phyloP scores from a whole-genome alignment of 2,329 filamentous ascomycete genomes.

The Alternaria viburni region DNA sequence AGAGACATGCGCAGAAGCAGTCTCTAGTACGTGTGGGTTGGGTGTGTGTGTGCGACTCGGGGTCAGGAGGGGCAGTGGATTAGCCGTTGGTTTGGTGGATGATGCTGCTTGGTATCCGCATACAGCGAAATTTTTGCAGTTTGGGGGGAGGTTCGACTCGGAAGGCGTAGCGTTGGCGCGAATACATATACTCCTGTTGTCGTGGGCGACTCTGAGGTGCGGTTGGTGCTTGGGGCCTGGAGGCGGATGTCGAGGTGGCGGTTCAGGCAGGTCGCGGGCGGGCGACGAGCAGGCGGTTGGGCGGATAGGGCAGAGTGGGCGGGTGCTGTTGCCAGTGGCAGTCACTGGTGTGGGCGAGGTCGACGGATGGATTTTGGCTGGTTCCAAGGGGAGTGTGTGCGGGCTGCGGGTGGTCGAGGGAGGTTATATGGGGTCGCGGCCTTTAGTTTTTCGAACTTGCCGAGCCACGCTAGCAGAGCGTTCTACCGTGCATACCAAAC shows the following conservation, averaged over 20 bases:
- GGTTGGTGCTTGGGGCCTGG: slow-evolving; percentile 38
- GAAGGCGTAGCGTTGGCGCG: slow-evolving; percentile 93
- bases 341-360: slow-evolving; percentile 24
- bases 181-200: slow-evolving; percentile 91
- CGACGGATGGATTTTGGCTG: slow-evolving; percentile 28
- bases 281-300: slow-evolving; percentile 26
- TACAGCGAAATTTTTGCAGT: slow-evolving; percentile 97
- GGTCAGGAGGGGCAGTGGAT: slow-evolving; percentile 53
- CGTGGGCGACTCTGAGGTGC: slow-evolving; percentile 34
- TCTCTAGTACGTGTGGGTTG: slow-evolving; percentile 24
- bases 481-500: slow-evolving; percentile 4
- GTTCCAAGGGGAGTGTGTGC: slow-evolving; percentile 27
- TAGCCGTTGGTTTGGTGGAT: slow-evolving; percentile 93
- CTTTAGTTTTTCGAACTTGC: slow-evolving; percentile 22
- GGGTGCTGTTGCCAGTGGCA: slow-evolving; percentile 23
- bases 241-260: slow-evolving; percentile 46
- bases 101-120: slow-evolving; percentile 90
- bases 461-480: slow-evolving; percentile 18
- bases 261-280: slow-evolving; percentile 38
- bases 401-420: slow-evolving; percentile 21
- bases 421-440: slow-evolving; percentile 22
- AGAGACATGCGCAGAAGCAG: slow-evolving; percentile 66
- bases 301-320: not conserved
- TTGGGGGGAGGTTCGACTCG: slow-evolving; percentile 91
- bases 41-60: slow-evolving; percentile 51